Conservation (phyloP, 805 yeast genomes). For the Saturnispora zaruensis region DNA sequence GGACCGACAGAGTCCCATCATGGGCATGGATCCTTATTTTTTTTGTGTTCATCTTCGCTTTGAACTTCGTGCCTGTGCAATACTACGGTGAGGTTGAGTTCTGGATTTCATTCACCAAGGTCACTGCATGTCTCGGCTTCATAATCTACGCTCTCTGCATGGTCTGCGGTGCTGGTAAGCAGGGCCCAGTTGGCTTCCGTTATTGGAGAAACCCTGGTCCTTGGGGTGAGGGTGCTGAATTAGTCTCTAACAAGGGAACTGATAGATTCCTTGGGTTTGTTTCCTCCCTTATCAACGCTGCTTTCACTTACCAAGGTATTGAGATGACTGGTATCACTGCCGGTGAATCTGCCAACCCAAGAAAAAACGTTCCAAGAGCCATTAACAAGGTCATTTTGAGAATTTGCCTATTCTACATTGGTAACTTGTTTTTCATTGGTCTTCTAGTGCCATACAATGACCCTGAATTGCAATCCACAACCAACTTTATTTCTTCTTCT, state of each 20-base stretch:
- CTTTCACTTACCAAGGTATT: constrained; percentile 72
- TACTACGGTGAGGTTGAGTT: constrained; percentile 68
- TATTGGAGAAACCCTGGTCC: constrained; percentile 76
- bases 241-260: constrained; percentile 37
- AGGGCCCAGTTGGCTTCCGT: constrained; percentile 67
- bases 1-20: constrained; percentile 62
- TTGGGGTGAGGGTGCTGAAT: constrained; percentile 48
- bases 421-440: constrained; percentile 59
- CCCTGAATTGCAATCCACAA: constrained; percentile 34
- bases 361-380: constrained; percentile 61
- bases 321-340: constrained; percentile 67
- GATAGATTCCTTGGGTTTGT: constrained; percentile 62
- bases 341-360: constrained; percentile 63
- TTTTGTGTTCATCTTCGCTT: constrained; percentile 42
- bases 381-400: constrained; percentile 59
- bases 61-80: constrained; percentile 58
- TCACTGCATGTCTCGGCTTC: constrained; percentile 60
- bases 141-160: constrained; percentile 55
- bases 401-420: constrained; percentile 55
- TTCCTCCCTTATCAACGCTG: constrained; percentile 57
- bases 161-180: constrained; percentile 63
- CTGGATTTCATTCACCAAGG: constrained; percentile 60
- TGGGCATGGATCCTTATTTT: constrained; percentile 67
- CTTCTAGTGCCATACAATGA: constrained; percentile 61
- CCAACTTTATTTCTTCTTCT: constrained; percentile 43